A percentile compares a stretch with the other conserved stretches of the same genome.
These are phyloP conservation scores for Aspergillus piperis DNA, from an alignment of 2,329 filamentous ascomycete genomes.

Conservation along the genomic window DNA sequence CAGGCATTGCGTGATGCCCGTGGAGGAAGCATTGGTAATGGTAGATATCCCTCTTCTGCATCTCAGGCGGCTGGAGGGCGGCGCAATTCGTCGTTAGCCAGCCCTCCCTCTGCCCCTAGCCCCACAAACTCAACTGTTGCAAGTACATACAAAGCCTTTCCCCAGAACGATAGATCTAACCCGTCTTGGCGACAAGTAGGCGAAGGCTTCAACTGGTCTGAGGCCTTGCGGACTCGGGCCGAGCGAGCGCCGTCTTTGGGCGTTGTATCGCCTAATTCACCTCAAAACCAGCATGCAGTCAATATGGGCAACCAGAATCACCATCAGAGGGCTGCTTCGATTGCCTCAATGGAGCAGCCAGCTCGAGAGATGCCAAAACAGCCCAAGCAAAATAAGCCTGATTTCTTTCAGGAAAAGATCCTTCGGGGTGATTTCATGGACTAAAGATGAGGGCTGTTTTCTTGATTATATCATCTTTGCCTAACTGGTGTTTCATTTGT, in stretches of 20 bases:
- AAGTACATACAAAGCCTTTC: constrained; percentile 39
- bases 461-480: not conserved
- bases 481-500: not conserved
- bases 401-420: constrained; percentile 95
- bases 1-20: constrained; percentile 73
- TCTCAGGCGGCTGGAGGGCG: constrained; percentile 28
- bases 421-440: constrained; percentile 99
- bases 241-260: constrained; percentile 67
- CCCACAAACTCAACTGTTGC: constrained; percentile 32
- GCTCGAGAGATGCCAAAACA: constrained; percentile 47
- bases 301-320: constrained; percentile 49
- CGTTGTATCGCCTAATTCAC: constrained; percentile 29
- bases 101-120: constrained; percentile 22
- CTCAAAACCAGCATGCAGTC: constrained; percentile 42
- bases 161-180: constrained; percentile 45
- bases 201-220: constrained; percentile 96
- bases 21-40: constrained; percentile 62
- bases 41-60: constrained; percentile 56
- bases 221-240: constrained; percentile 88
- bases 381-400: constrained; percentile 68
- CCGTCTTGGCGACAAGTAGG: constrained; percentile 59
- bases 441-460: constrained; percentile 44
- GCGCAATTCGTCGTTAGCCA: constrained; percentile 29
- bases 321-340: constrained; percentile 44
- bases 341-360: constrained; percentile 60